Conservation (phyloP, 75 land plant genomes). For the Pinus tabuliformis region DNA sequence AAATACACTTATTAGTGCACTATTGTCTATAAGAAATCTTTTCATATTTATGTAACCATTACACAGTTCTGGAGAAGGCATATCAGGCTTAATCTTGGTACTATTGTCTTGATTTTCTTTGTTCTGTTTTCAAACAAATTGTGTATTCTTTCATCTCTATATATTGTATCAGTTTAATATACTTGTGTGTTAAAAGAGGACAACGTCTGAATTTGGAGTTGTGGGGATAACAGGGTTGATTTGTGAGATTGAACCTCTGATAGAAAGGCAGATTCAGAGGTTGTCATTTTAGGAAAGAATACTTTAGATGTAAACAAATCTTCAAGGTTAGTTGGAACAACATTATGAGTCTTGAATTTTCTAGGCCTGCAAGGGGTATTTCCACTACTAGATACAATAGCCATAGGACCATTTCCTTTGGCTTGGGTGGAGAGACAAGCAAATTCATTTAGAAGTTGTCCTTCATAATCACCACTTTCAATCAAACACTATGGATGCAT, state of each 20-base stretch:
- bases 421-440: slow-evolving; percentile 25
- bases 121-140: too few relatives aligned
- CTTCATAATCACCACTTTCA: slow-evolving; percentile 37
- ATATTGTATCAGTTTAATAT: too few relatives aligned
- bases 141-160: too few relatives aligned
- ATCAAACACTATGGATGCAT: slow-evolving; percentile 28
- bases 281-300: slow-evolving; percentile 35
- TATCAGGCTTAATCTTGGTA: too few relatives aligned
- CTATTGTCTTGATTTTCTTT: too few relatives aligned
- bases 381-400: slow-evolving; percentile 12
- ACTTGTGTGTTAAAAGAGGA: slow-evolving; percentile 63
- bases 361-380: slow-evolving; percentile 13
- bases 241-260: slow-evolving; percentile 27
- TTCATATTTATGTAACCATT: too few relatives aligned
- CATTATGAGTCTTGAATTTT: slow-evolving; percentile 26
- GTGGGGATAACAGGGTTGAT: slow-evolving; percentile 13
- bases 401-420: slow-evolving; percentile 19
- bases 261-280: slow-evolving; percentile 30
- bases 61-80: too few relatives aligned
- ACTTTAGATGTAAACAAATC: slow-evolving; percentile 77
- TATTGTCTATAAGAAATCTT: too few relatives aligned
- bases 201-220: slow-evolving; percentile 41
- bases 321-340: slow-evolving; percentile 58
- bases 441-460: slow-evolving; percentile 37
- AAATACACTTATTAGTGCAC: too few relatives aligned